Base-by-base conservation (phyloP, 768 basidiomycete genomes). In the Pleurotus pulmonarius region DNA sequence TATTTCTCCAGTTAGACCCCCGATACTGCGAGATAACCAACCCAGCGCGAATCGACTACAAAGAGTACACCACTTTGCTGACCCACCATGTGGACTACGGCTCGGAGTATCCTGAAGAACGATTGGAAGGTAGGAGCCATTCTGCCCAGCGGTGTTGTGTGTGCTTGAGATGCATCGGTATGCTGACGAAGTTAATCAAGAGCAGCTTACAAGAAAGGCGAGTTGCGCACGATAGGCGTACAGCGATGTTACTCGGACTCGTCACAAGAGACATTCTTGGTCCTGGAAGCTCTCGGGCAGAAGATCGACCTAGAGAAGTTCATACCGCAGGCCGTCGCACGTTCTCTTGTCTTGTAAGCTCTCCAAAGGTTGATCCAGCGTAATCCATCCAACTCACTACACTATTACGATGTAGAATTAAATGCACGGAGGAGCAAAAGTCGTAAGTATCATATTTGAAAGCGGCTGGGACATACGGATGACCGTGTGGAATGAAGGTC, bases 191-290 rank as follows among this genome's bases (percentile, higher is more conserved):
- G 11, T 16, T 11, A 34, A 34, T 11, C 20, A n/a, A 44, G n/a
- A 44, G 39, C 26, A 53, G 51, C 51, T 39, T 53, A 53, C 41
- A 20, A 16, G 4, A 53, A 53, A n/a, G 51, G 51, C 37, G 51
- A 53, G 38, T 39, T 53, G 22, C 37, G 51, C 5, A 53, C 51
- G 13, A 53, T 29, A 5, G 26, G 51, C 16, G n/a, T 53, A 9
- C 37, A 53, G 3, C 24, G 51, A 18, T 41, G 39, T 24, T 53
- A 53, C 39, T 34, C 51, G n/a, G 51, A 53, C 41, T n/a, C 51
- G 3, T 34, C 29, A 11, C 39, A 53, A 39, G 51, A 43, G 4
- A 20, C 39, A 1, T 24, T 53, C 8, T 9, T 53, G 12, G 51
- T 53, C 12, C 22, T 53, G 11, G 51, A 53, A 8, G 51, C 51